Conservation (phyloP, 2,329 filamentous ascomycete genomes). For the Corniculantispora saksenae region DNA sequence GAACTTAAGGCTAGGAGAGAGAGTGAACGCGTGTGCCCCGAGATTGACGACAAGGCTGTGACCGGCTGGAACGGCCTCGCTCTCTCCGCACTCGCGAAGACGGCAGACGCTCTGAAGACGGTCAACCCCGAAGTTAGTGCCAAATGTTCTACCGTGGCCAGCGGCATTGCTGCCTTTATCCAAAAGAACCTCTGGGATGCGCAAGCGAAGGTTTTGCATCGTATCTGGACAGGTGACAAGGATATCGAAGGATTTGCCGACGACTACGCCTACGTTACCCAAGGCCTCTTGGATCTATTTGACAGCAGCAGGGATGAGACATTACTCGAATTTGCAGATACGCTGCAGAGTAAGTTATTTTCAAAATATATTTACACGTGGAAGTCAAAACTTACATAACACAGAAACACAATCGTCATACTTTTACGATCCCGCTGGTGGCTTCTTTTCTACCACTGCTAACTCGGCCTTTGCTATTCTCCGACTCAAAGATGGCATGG, state of each 20-base stretch:
- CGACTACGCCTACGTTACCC: conserved; percentile 88
- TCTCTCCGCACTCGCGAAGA: conserved; percentile 77
- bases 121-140: conserved; percentile 59
- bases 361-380: not conserved
- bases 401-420: conserved; percentile 69
- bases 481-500: conserved; percentile 92
- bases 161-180: conserved; percentile 71
- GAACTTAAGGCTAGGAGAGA: conserved; percentile 73
- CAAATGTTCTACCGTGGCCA: conserved; percentile 66
- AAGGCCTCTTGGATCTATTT: conserved; percentile 81
- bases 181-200: conserved; percentile 71
- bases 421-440: conserved; percentile 73
- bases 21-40: conserved; percentile 72
- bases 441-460: conserved; percentile 71
- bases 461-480: conserved; percentile 72
- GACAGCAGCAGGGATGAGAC: conserved; percentile 75
- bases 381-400: not conserved
- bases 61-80: conserved; percentile 87
- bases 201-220: conserved; percentile 62
- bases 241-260: conserved; percentile 79
- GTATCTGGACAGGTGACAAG: conserved; percentile 68
- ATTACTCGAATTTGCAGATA: conserved; percentile 79
- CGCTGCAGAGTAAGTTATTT: conserved; percentile 70
- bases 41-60: conserved; percentile 85
- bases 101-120: conserved; percentile 65